A percentile compares a stretch with the other conserved stretches of the same genome.
Conservation (phyloP, 1,139 yeast species). For the Citeromyces hawaiiensis region DNA sequence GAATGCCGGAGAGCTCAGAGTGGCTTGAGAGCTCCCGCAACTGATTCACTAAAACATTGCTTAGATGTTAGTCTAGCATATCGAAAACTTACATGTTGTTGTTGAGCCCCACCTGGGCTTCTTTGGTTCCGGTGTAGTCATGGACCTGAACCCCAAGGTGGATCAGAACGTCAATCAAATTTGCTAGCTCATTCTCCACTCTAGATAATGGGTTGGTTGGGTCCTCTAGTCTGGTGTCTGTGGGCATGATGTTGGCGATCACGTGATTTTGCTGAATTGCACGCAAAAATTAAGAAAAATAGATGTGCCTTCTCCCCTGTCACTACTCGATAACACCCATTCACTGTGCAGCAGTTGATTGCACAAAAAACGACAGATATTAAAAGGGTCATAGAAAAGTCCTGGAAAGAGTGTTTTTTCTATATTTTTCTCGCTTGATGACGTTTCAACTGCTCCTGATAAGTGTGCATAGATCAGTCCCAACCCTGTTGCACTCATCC, state of each 20-base stretch:
- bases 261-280: too few relatives aligned
- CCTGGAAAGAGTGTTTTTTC: too few relatives aligned
- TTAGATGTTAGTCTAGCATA: constrained; percentile 7
- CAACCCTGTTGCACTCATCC: too few relatives aligned
- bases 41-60: constrained; percentile 6
- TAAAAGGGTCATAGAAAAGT: too few relatives aligned
- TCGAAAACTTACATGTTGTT: constrained; percentile 12
- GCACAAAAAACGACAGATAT: too few relatives aligned
- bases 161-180: constrained; percentile 70
- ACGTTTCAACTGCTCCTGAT: too few relatives aligned
- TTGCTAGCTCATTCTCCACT: constrained; percentile 49
- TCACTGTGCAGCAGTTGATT: too few relatives aligned
- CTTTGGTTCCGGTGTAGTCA: constrained; percentile 80
- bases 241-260: constrained; percentile 2
- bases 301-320: too few relatives aligned
- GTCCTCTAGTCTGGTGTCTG: constrained; percentile 12
- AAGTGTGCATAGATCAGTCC: too few relatives aligned
- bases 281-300: too few relatives aligned
- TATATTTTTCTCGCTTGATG: too few relatives aligned
- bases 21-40: constrained; percentile 7
- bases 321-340: too few relatives aligned
- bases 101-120: constrained; percentile 41
- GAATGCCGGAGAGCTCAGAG: constrained; percentile 21
- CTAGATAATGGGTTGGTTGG: constrained; percentile 27
- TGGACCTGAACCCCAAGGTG: constrained; percentile 87